Evolutionary conservation across 768 basidiomycete genomes (phyloP).

Genomic region (Inosperma sp.): DNA sequence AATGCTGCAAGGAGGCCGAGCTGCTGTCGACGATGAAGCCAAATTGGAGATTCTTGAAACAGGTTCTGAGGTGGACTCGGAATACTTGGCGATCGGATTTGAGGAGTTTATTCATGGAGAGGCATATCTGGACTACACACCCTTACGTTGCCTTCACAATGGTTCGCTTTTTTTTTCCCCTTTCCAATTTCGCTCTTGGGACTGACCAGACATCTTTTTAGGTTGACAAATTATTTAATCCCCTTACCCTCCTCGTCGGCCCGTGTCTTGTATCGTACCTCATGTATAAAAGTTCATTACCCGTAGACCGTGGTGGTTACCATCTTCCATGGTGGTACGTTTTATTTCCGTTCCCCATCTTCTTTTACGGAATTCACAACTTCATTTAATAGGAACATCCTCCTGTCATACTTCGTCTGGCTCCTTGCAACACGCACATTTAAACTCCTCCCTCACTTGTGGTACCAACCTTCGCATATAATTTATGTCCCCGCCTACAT

Average conservation of each 20-base stretch:
- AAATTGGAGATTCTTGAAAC: constrained; percentile 93
- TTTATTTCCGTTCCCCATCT: neutral
- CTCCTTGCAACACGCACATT: constrained; percentile 65
- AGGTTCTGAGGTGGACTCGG: constrained; percentile 88
- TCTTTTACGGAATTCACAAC: constrained; percentile 7
- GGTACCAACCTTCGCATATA: constrained; percentile 69
- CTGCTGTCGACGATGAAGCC: constrained; percentile 93
- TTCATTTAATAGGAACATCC: constrained; percentile 54
- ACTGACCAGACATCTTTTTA: constrained; percentile 24
- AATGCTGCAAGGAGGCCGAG: constrained; percentile 81
- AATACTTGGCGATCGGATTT: constrained; percentile 94
- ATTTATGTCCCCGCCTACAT: constrained; percentile 84
- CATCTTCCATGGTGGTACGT: constrained; percentile 80
- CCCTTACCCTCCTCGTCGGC: constrained; percentile 80
- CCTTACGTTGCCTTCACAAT: constrained; percentile 93
- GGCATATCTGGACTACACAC: constrained; percentile 83
- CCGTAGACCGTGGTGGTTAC: constrained; percentile 63
- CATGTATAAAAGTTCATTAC: constrained; percentile 73
- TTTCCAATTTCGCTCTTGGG: neutral
- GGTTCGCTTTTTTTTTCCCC: constrained; percentile 57
- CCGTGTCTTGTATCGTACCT: constrained; percentile 74
- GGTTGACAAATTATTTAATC: constrained; percentile 85
- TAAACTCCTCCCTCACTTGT: constrained; percentile 81
- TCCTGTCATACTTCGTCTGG: constrained; percentile 66
- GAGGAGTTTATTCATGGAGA: constrained; percentile 82